These are phyloP conservation scores for Amphichorda felina DNA, from an alignment of 2,329 filamentous ascomycete species.

Conservation along the genomic window DNA sequence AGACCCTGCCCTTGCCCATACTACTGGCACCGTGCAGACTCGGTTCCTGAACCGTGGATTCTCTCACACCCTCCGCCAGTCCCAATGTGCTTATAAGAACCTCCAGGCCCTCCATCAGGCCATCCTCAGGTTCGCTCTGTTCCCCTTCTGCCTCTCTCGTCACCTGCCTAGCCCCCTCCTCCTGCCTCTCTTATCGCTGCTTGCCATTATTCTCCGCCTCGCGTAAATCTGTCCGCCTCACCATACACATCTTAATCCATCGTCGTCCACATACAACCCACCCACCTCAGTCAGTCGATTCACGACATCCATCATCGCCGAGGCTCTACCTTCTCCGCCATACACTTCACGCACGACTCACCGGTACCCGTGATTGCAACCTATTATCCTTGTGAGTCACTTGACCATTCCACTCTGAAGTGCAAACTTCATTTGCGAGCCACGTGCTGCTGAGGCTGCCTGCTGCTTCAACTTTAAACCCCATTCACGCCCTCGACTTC, in stretches of 20 bases:
- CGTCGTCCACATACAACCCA: neutral
- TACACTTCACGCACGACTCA: neutral
- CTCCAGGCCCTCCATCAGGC: neutral
- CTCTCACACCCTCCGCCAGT: neutral
- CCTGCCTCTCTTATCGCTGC: neutral
- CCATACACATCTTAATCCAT: neutral
- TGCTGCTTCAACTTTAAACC: too few relatives aligned
- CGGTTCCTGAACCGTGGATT: slow-evolving; percentile 2
- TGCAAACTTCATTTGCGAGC: too few relatives aligned
- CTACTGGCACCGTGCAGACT: slow-evolving; percentile 1
- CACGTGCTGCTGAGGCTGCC: too few relatives aligned
- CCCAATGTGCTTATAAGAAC: slow-evolving; percentile 1
- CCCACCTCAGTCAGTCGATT: neutral
- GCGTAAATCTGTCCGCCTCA: too few relatives aligned
- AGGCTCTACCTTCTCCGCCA: neutral
- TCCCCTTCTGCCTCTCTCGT: neutral
- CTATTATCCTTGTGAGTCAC: neutral
- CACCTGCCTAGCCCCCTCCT: neutral
- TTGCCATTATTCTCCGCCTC: too few relatives aligned
- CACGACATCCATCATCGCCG: neutral
- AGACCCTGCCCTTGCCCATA: neutral
- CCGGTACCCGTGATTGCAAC: neutral
- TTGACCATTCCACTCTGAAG: neutral
- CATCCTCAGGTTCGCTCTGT: neutral
- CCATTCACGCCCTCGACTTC: too few relatives aligned